Conservation (phyloP, 2,329 filamentous ascomycete species). For the Fusarium sambucinum region DNA sequence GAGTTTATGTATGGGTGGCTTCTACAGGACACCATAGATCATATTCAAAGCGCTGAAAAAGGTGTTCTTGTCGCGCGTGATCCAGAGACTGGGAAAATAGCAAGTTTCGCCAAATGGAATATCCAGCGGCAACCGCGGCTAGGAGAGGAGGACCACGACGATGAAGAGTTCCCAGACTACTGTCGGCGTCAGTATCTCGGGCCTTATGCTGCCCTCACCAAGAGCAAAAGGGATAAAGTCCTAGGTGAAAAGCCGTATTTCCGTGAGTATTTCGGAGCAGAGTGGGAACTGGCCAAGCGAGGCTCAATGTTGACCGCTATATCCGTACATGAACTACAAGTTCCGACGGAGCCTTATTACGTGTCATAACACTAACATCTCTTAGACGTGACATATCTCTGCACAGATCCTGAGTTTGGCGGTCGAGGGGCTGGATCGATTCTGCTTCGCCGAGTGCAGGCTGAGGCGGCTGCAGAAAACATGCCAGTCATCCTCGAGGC, state of each 20-base stretch:
- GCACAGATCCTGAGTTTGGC: constrained; percentile 53
- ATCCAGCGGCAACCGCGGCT: constrained; percentile 42
- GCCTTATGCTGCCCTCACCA: constrained; percentile 50
- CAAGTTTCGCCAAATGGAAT: constrained; percentile 55
- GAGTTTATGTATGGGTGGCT: constrained; percentile 50
- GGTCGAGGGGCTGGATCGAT: constrained; percentile 53
- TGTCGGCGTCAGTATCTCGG: constrained; percentile 51
- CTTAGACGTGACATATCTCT: constrained; percentile 57
- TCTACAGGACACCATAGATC: constrained; percentile 47
- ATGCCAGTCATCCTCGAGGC: constrained; percentile 56
- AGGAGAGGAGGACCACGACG: constrained; percentile 33
- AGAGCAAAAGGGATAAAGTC: constrained; percentile 49
- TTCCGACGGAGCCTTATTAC: neutral
- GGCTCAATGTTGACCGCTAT: neutral
- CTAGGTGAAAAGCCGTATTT: constrained; percentile 52
- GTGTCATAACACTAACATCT: constrained; percentile 24
- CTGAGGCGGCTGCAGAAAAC: constrained; percentile 49
- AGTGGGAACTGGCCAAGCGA: neutral
- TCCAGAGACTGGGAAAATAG: constrained; percentile 46
- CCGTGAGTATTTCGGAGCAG: constrained; percentile 50
- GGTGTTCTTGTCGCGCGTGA: constrained; percentile 54
- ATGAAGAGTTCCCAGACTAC: constrained; percentile 49
- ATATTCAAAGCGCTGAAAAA: constrained; percentile 45
- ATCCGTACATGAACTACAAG: neutral
- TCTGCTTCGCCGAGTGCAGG: constrained; percentile 52